Evolutionary conservation across 495 filamentous ascomycete genomes (phyloP).

Genomic region (Aspergillus avenaceus): DNA sequence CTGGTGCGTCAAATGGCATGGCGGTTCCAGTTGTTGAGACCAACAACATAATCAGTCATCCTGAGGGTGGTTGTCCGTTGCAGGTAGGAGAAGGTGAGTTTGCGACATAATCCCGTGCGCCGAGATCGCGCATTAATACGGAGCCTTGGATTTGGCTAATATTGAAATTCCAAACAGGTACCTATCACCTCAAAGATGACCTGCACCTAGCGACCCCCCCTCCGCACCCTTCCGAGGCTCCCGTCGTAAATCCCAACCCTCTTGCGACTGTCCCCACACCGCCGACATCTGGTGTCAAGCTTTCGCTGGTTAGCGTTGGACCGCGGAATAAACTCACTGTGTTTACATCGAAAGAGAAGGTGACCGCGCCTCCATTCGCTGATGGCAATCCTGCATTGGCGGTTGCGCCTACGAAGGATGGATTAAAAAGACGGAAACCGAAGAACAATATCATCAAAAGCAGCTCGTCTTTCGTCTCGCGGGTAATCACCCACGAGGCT

Average conservation of each 20-base stretch:
- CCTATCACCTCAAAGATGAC: constrained; percentile 84
- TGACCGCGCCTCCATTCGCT: constrained; percentile 70
- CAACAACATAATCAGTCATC: constrained; percentile 79
- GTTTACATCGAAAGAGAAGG: constrained; percentile 31
- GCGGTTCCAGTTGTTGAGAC: constrained; percentile 78
- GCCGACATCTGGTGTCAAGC: constrained; percentile 78
- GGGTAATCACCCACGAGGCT: constrained; percentile 87
- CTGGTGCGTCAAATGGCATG: constrained; percentile 58
- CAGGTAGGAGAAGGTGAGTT: constrained; percentile 83
- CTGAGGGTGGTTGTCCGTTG: constrained; percentile 65
- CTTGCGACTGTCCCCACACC: constrained; percentile 78
- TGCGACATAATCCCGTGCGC: constrained; percentile 4
- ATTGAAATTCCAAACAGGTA: constrained; percentile 49
- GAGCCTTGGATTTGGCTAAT: constrained; percentile 11
- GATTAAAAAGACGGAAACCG: constrained; percentile 77
- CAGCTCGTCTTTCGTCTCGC: constrained; percentile 93
- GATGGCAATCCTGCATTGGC: constrained; percentile 75
- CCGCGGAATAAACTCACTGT: constrained; percentile 54
- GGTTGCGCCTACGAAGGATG: constrained; percentile 62
- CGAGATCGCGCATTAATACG: not conserved
- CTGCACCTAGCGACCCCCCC: constrained; percentile 90
- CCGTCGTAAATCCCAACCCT: constrained; percentile 79
- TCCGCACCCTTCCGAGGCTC: constrained; percentile 90
- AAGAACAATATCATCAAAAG: constrained; percentile 98
- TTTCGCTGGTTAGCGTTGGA: constrained; percentile 70